These are phyloP conservation scores for Acidiella bohemica DNA, from an alignment of 495 filamentous ascomycete species.

Conservation along the genomic window DNA sequence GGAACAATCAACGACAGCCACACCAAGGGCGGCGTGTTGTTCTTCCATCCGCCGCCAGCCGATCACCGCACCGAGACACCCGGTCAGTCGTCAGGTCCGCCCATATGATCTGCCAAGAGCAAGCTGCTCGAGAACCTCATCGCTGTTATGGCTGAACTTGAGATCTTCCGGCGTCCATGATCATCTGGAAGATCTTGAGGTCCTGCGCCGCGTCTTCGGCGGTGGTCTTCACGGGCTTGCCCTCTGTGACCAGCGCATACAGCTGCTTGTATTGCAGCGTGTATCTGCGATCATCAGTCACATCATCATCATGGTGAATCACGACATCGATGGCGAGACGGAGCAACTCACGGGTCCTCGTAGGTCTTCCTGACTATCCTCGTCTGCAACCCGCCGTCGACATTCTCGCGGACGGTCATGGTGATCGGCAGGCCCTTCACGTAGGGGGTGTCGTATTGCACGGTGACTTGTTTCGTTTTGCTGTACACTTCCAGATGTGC, in stretches of 20 bases:
- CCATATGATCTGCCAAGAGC: too few species aligned
- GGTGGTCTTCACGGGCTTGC: constrained; percentile 36
- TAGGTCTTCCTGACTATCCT: constrained; percentile 32
- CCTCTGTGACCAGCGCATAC: constrained; percentile 34
- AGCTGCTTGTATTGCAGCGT: constrained; percentile 37
- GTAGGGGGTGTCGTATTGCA: constrained; percentile 42
- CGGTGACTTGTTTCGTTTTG: constrained; percentile 33
- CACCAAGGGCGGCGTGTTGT: too few species aligned
- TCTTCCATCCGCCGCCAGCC: too few species aligned
- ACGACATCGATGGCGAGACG: too few species aligned
- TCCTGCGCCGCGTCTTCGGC: constrained; percentile 38
- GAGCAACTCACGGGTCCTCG: constrained; percentile 42
- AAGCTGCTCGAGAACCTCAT: too few species aligned
- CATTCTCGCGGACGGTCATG: constrained; percentile 38
- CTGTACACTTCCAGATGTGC: constrained; percentile 43
- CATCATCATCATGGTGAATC: too few species aligned
- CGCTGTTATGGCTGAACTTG: too few species aligned
- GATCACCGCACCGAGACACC: too few species aligned
- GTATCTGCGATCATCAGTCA: too few species aligned
- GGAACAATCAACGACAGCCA: too few species aligned
- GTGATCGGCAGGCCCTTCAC: constrained; percentile 35
- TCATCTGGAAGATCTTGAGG: constrained; percentile 32
- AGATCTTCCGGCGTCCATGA: constrained; percentile 13
- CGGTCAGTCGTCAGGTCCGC: too few species aligned
- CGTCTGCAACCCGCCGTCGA: constrained; percentile 26